Percentiles rank a stretch among this genome's conserved stretches.
Evolutionary conservation across 805 yeast genomes (phyloP).

Genomic region (Kuraishia ogatae): DNA sequence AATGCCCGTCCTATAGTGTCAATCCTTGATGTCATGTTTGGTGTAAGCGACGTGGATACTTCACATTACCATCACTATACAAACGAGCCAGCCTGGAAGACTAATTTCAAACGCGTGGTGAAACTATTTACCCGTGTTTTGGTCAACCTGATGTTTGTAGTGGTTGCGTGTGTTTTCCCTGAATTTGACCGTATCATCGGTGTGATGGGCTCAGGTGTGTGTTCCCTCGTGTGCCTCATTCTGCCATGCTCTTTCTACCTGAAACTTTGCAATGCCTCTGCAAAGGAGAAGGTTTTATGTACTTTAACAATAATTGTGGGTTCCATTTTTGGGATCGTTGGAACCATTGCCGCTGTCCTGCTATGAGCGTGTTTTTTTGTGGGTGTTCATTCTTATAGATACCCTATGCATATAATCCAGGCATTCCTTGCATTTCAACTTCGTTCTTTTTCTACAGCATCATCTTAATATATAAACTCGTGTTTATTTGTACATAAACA

Average conservation of each 20-base stretch:
- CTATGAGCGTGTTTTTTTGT: not conserved
- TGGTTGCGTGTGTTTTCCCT: constrained; percentile 65
- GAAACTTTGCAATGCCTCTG: constrained; percentile 43
- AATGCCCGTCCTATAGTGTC: constrained; percentile 81
- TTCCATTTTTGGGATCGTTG: constrained; percentile 41
- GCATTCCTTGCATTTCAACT: not conserved
- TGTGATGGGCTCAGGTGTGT: constrained; percentile 74
- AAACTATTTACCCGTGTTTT: constrained; percentile 27
- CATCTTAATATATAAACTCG: not conserved
- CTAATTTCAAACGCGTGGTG: constrained; percentile 2
- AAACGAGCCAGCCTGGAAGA: constrained; percentile 4
- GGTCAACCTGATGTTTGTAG: constrained; percentile 57
- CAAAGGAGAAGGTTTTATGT: constrained; percentile 35
- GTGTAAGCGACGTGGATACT: constrained; percentile 8
- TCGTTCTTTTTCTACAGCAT: not conserved
- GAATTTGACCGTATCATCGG: constrained; percentile 82
- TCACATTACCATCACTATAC: not conserved
- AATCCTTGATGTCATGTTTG: constrained; percentile 47
- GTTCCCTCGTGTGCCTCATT: constrained; percentile 72
- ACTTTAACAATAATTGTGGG: constrained; percentile 38
- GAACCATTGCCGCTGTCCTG: constrained; percentile 47
- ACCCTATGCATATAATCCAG: not conserved
- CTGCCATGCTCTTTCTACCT: constrained; percentile 74
- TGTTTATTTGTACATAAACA: not conserved
- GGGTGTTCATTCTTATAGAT: not conserved